Base-by-base conservation (phyloP, 371 early-diverging fungal genomes). In the Phascolomyces articulosus region DNA sequence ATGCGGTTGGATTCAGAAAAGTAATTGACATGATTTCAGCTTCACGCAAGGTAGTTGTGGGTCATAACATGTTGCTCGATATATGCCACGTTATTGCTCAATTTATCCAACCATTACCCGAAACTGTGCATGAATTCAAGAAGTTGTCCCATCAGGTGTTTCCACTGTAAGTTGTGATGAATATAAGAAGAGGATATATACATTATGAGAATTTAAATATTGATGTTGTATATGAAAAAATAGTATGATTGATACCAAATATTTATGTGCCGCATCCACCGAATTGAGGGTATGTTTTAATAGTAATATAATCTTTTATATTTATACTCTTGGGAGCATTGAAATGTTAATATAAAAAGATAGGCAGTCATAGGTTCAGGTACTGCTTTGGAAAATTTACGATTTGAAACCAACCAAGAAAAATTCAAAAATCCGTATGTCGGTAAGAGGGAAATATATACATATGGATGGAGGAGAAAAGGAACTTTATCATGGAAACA, bases 21-120 rank as follows among this genome's bases (percentile, higher is more conserved):
- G 90, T 96, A 4, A 90, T 96, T 56, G 93, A 95, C 48, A 69
- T 85, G 69, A 82, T 96, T 27, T 83, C 88, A 24, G 77, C 73
- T 18, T 80, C 87, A 4, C 74, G 82, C 29, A 93, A 93, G 63
- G 88, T 90, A 1, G 71, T 96, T 8, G 83, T 93, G 3, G 96
- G 95, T 4, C 96, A 96, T 65, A 96, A 96, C 71, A 84, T 93
- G 86, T 77, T 90, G 10, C 77, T 94, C 41, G 96, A 96, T 70
- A 69, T 94, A 7, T 86, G 87, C 28, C 94, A 93, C 55, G 82
- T 91, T 3, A 76, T 85, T 56, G 79, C 86, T 0, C 89, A 91
- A 60, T 95, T 96, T 70, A 74, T 88, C 47, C 69, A 80, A 26
- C 83, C 82, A 9, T 75, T 96, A n/a, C 95, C 95, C 3, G 79